A percentile compares a stretch with the other conserved stretches of the same genome.
Conservation (phyloP, 2,329 filamentous ascomycete species). For the Neoarthrinium moseri region DNA sequence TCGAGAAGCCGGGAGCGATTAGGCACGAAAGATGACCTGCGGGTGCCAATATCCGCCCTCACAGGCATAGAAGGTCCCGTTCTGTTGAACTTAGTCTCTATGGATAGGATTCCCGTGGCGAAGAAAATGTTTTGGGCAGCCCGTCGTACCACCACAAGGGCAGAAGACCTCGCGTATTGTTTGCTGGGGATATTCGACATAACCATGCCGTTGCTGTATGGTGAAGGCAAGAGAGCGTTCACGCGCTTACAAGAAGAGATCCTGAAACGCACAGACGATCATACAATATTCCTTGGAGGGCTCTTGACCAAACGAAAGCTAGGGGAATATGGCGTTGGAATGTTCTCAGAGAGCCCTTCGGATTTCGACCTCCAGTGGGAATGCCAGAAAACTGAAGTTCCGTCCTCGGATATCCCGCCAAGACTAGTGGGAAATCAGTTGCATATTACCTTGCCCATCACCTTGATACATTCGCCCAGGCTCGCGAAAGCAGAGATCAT, state of each 20-base stretch:
- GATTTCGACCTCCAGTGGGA: not conserved
- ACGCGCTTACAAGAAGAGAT: not conserved
- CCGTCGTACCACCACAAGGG: not conserved
- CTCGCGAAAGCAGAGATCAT: not conserved
- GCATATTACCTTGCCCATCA: not conserved
- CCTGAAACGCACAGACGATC: not conserved
- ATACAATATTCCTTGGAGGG: not conserved
- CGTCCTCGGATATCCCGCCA: not conserved
- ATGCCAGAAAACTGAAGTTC: not conserved
- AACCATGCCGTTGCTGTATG: not conserved
- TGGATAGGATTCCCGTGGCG: too few species aligned
- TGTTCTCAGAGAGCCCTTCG: not conserved
- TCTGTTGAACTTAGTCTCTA: too few species aligned
- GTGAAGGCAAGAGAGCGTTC: not conserved
- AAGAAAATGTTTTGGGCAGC: too few species aligned
- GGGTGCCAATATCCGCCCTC: too few species aligned
- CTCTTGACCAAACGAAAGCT: not conserved
- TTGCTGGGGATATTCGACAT: not conserved
- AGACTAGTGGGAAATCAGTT: not conserved
- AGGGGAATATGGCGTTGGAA: not conserved
- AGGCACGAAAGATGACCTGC: too few species aligned
- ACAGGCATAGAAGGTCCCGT: too few species aligned
- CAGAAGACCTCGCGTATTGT: not conserved
- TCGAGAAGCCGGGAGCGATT: too few species aligned
- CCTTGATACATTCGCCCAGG: not conserved